Base-by-base conservation (phyloP, 225 moss, liverwort and hornwort species). In the Ulota crispa region DNA sequence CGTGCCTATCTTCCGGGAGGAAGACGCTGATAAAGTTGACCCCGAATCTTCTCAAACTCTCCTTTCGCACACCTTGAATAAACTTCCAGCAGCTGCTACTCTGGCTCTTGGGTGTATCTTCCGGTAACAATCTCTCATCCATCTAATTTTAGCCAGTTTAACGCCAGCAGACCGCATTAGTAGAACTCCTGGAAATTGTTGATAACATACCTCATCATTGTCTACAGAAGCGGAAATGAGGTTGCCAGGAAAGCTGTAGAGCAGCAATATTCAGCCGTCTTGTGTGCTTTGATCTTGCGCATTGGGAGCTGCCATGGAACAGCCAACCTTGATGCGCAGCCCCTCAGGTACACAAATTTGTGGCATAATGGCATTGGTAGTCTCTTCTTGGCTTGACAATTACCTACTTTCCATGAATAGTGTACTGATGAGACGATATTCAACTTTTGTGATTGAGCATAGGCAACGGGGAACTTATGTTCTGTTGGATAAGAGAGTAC, bases 301-400 rank as follows among this genome's bases (percentile, higher is more conserved):
- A 92, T 99, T 82, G 98, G 95, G 80, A 95, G 91, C 89, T 95
- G 94, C 81, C 94, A 99, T 86, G 98, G 95, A 75, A 95, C 93
- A 68, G 76, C 70, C 71, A 88, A 80, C 50, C 81, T 90, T 77
- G 93, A 99, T 81, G 82, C 66, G 63, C 98, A 91, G 82, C 90
- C 98, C 72, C 83, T 99, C 6, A 91, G 91, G 98, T 99, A 88
- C 70, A 72, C 63, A 72, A 13, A 28, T 68, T 28, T 78, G 30
- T 78, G 60, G 34, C 43, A 9, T 70, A 31, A 56, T 80, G 68
- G 41, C 34, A 16, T 56, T 74, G 23, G 56, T 70, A 28, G 47
- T 30, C 39, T 56, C 70, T n/a, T 42, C 75, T 81, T 80, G 27
- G 28, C 67, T 73, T 63, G 31, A 57, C 30, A 26, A 34, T 56